A percentile compares a stretch with the other conserved stretches of the same genome.
Evolutionary conservation across 176 grass and related monocot species (phyloP).

Genomic region (Phoenix roebelenii): DNA sequence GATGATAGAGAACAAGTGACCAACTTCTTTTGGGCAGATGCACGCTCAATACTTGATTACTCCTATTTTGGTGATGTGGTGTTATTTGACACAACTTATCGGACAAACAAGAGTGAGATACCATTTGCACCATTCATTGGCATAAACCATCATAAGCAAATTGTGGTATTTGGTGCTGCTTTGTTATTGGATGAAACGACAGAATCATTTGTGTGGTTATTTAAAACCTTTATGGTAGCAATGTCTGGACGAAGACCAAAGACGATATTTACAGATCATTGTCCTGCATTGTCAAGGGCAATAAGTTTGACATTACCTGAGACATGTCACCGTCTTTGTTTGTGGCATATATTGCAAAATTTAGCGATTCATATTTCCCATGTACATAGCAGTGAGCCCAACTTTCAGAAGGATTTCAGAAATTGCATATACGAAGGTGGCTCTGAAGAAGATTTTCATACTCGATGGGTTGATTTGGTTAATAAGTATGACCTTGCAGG

Average conservation of each 20-base stretch:
- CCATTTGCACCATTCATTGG: constrained; percentile 35
- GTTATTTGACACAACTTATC: constrained; percentile 46
- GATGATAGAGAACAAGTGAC: constrained; percentile 40
- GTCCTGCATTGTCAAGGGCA: constrained; percentile 32
- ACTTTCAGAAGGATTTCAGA: constrained; percentile 41
- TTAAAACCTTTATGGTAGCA: constrained; percentile 42
- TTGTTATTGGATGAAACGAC: constrained; percentile 49
- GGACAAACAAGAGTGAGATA: constrained; percentile 30
- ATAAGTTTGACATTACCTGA: constrained; percentile 34
- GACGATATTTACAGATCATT: constrained; percentile 37
- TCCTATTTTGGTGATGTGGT: constrained; percentile 44
- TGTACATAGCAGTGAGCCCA: constrained; percentile 14
- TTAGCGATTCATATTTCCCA: constrained; percentile 24
- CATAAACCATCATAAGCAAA: constrained; percentile 44
- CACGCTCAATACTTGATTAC: constrained; percentile 40
- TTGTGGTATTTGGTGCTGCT: constrained; percentile 37
- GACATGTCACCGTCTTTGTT: constrained; percentile 31
- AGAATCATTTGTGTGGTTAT: constrained; percentile 41
- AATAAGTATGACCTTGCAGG: constrained; percentile 28
- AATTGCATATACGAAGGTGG: constrained; percentile 21
- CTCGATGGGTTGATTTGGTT: constrained; percentile 29
- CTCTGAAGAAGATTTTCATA: constrained; percentile 35
- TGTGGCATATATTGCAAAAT: constrained; percentile 47
- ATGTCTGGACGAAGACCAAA: constrained; percentile 31
- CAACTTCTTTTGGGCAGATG: constrained; percentile 40